Conservation (phyloP, 2,329 filamentous ascomycete species). For the Aspergillus hiratsukae region DNA sequence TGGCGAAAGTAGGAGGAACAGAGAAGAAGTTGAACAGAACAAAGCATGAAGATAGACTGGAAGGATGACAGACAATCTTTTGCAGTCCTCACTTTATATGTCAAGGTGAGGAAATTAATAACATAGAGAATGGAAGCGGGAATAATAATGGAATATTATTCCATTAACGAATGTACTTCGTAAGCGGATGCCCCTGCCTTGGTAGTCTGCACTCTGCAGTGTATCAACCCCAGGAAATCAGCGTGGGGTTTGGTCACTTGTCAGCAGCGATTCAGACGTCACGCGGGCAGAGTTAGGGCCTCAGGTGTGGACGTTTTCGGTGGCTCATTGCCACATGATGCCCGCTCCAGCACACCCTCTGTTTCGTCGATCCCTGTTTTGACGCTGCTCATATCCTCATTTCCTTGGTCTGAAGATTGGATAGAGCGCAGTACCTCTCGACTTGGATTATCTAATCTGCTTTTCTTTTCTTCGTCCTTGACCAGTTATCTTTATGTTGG, state of each 20-base stretch:
- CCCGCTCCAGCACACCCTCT: background rate
- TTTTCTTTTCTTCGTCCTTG: background rate
- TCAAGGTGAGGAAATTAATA: background rate
- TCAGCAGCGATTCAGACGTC: background rate
- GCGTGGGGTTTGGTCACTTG: background rate
- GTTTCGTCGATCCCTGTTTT: background rate
- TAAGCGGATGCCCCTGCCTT: background rate
- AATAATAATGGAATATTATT: background rate
- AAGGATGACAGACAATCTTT: background rate
- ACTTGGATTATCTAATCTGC: background rate
- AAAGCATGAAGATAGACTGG: constrained; percentile 5
- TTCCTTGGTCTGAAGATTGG: background rate
- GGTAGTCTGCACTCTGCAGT: background rate
- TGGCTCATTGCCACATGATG: background rate
- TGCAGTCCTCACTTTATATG: background rate
- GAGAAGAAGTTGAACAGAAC: constrained; percentile 1
- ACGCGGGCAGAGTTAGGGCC: background rate
- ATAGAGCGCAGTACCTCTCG: background rate
- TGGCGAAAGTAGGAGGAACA: constrained; percentile 2
- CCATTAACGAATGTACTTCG: background rate
- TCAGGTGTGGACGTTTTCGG: background rate
- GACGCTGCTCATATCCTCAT: background rate
- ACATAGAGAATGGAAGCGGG: background rate
- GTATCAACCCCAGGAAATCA: background rate
- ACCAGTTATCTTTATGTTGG: background rate